These are phyloP conservation scores for Fusarium nodosum DNA, from an alignment of 2,329 filamentous ascomycete genomes.

Conservation along the genomic window DNA sequence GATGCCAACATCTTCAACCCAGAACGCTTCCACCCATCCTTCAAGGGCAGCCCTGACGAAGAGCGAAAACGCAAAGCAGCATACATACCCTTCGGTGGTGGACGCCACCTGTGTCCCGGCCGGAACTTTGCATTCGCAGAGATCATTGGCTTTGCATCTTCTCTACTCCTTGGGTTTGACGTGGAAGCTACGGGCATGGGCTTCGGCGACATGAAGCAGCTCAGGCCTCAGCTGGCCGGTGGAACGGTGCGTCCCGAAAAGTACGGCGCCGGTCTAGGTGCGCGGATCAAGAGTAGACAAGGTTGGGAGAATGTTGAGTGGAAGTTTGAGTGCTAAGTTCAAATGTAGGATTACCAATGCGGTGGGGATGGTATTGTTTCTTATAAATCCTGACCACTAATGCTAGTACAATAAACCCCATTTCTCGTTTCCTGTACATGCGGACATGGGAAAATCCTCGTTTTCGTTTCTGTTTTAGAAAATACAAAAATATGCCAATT, in stretches of 20 bases:
- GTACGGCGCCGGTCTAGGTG: slow-evolving; percentile 39
- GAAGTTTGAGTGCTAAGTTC: slow-evolving; percentile 41
- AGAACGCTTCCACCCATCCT: slow-evolving; percentile 41
- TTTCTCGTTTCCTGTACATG: not conserved
- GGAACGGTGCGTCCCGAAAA: slow-evolving; percentile 39
- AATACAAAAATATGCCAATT: not conserved
- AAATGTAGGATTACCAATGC: not conserved
- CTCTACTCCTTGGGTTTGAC: slow-evolving; percentile 53
- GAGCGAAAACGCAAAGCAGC: slow-evolving; percentile 43
- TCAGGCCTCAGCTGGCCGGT: slow-evolving; percentile 32
- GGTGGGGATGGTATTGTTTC: not conserved
- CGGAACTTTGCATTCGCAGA: slow-evolving; percentile 54
- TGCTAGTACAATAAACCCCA: slow-evolving; percentile 23
- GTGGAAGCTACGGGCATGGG: slow-evolving; percentile 39
- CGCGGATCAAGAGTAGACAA: slow-evolving; percentile 19
- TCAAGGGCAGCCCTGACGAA: slow-evolving; percentile 8
- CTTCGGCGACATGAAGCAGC: slow-evolving; percentile 40
- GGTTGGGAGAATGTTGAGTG: slow-evolving; percentile 41
- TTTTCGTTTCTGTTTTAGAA: slow-evolving; percentile 22
- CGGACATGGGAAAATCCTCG: slow-evolving; percentile 10
- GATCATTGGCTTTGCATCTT: slow-evolving; percentile 51
- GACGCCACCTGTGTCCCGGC: slow-evolving; percentile 53
- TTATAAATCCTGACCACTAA: slow-evolving; percentile 17
- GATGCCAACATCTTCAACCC: slow-evolving; percentile 43
- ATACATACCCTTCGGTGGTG: slow-evolving; percentile 53